phyloP scores from a whole-genome alignment of 352 stramenopile genomes.

The Pythium monospermum region DNA sequence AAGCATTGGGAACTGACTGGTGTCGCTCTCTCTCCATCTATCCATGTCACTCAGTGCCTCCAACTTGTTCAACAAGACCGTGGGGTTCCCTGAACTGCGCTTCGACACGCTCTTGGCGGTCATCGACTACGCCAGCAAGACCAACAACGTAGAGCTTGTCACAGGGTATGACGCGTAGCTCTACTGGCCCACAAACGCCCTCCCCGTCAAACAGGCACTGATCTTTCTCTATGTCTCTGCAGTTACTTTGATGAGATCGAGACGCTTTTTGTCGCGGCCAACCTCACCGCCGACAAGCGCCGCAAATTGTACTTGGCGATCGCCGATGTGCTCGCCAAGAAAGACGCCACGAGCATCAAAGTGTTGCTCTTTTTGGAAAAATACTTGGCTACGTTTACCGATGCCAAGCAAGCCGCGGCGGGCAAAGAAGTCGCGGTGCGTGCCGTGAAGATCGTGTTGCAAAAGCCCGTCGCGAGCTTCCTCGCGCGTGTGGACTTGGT shows the following conservation, averaged over 20 bases:
- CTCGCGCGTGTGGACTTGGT: conserved; percentile 86
- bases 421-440: conserved; percentile 78
- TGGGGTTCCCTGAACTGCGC: conserved; percentile 48
- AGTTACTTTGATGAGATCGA: conserved; percentile 73
- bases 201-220: too few species aligned
- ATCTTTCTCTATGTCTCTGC: not conserved
- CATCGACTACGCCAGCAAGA: conserved; percentile 51
- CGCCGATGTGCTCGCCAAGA: conserved; percentile 58
- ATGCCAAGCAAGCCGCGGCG: conserved; percentile 46
- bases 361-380: conserved; percentile 71
- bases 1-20: too few species aligned
- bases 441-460: conserved; percentile 80
- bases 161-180: conserved; percentile 11
- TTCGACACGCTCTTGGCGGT: conserved; percentile 64
- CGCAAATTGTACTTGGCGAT: conserved; percentile 64
- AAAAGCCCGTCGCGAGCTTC: conserved; percentile 89
- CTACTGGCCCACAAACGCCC: not conserved
- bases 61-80: conserved; percentile 73
- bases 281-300: conserved; percentile 42
- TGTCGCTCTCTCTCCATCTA: not conserved
- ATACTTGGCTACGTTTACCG: conserved; percentile 60
- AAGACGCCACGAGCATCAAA: conserved; percentile 39
- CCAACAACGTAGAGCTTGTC: conserved; percentile 55
- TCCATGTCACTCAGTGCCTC: conserved; percentile 31
- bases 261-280: conserved; percentile 38